Evolutionary conservation across 768 basidiomycete genomes (phyloP), one percentile per base, ranked within the genome.

Genomic region (Lactifluus volemus): DNA sequence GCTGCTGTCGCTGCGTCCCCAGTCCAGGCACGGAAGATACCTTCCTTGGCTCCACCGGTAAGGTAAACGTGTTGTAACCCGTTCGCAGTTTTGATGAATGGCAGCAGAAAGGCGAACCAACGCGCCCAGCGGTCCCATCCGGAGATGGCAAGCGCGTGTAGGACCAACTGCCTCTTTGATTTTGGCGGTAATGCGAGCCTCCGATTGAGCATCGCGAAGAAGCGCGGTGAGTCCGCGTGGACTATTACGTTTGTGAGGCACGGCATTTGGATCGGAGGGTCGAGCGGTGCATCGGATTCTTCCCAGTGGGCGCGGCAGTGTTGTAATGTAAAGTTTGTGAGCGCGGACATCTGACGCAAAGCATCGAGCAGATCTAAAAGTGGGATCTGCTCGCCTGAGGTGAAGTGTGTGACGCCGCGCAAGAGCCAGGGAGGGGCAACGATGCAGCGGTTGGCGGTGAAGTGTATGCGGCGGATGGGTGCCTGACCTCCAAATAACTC

Each of bases 331-430:
- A 62, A 58, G 14, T 58, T 55, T 14, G 38, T 42, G 30, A 62
- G 61, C 0, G 45, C 39, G 3, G 61, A 45, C 61, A 62, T 62
- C 50, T 58, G 61, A 36, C 45, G n/a, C 15, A 62, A 29, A 17
- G 61, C 55, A n/a, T 52, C 38, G 10, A 62, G 45, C 14, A 62
- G 61, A 30, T 12, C 14, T 19, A 7, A 6, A 15, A 62, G 30
- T 7, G 11, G 17, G 36, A 62, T 62, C 32, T 62, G 61, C 38
- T 62, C 61, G 38, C 61, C 55, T 2, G 61, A 62, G 4, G 61
- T 62, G 38, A 62, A 62, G 25, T 49, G 61, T 5, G 61, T 62
- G 50, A 62, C 30, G 10, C 55, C 55, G 6, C 51, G 50, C 51
- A 62, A 45, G 45, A 62, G 50, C 51, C 51, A 57, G 30, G n/a